Evolutionary conservation across 495 filamentous ascomycete species (phyloP).

Genomic region (Coniosporium apollinis): DNA sequence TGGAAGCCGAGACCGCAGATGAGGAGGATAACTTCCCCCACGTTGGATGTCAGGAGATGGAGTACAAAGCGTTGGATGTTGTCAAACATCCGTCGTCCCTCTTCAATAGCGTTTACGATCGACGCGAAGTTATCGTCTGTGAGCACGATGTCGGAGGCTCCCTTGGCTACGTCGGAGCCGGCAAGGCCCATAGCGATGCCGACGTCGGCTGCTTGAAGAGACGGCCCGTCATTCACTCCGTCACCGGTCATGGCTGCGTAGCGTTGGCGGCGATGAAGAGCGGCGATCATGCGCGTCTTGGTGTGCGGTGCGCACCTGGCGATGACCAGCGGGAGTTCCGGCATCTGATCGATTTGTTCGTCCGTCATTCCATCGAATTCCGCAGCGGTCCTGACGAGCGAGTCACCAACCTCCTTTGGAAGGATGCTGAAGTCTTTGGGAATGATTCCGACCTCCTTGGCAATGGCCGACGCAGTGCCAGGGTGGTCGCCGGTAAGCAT

Average conservation of each 20-base stretch:
- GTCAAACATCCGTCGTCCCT: constrained; percentile 13
- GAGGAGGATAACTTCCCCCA: constrained; percentile 28
- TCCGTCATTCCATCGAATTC: constrained; percentile 47
- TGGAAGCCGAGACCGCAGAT: constrained; percentile 24
- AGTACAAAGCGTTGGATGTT: constrained; percentile 45
- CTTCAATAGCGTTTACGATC: constrained; percentile 10
- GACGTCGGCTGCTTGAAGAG: constrained; percentile 36
- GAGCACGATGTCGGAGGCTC: constrained; percentile 56
- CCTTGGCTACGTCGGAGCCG: constrained; percentile 48
- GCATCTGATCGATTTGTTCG: constrained; percentile 38
- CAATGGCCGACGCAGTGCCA: constrained; percentile 24
- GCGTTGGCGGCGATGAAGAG: constrained; percentile 46
- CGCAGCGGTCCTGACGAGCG: constrained; percentile 43
- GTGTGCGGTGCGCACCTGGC: constrained; percentile 50
- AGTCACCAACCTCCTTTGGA: constrained; percentile 33
- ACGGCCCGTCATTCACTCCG: constrained; percentile 43
- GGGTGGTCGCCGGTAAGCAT: constrained; percentile 28
- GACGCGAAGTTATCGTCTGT: constrained; percentile 18
- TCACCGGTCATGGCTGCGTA: no score
- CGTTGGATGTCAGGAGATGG: constrained; percentile 50
- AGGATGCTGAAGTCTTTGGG: constrained; percentile 33
- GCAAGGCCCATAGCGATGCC: constrained; percentile 34
- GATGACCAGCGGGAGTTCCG: constrained; percentile 45
- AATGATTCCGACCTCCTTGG: constrained; percentile 21
- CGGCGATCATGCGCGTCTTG: constrained; percentile 52